These are phyloP conservation scores for Meyerozyma smithsonii DNA, from an alignment of 1,139 yeast species.

Conservation along the genomic window DNA sequence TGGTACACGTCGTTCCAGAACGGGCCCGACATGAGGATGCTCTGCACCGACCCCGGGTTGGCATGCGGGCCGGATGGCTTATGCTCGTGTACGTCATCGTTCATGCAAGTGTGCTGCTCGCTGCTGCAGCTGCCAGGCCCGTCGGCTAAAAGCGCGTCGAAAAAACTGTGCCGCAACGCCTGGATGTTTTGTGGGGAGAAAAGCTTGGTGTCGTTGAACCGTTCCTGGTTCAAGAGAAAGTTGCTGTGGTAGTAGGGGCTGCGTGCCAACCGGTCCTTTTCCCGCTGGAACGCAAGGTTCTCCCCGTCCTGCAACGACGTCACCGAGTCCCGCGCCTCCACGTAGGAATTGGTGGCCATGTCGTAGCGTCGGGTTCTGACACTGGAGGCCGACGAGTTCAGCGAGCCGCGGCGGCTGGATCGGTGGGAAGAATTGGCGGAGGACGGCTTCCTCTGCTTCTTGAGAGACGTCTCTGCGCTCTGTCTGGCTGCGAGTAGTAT, in stretches of 20 bases:
- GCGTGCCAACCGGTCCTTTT: not conserved
- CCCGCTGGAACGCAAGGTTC: not conserved
- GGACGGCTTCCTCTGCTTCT: not conserved
- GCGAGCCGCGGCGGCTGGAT: not conserved
- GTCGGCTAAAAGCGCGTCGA: constrained; percentile 17
- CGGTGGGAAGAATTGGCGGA: not conserved
- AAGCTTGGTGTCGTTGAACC: constrained; percentile 11
- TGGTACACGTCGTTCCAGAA: constrained; percentile 13
- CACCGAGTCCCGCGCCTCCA: not conserved
- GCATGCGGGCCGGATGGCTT: too few species aligned
- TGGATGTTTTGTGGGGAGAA: constrained; percentile 18
- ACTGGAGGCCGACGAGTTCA: not conserved
- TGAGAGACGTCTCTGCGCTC: not conserved
- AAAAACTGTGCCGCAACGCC: constrained; percentile 24
- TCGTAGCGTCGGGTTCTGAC: not conserved
- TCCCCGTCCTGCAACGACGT: not conserved
- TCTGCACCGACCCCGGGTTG: not conserved
- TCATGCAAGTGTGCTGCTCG: not conserved
- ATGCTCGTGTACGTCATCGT: not conserved
- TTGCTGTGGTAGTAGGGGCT: constrained; percentile 8
- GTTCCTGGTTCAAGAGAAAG: constrained; percentile 14
- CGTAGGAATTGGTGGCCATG: not conserved
- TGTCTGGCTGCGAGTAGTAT: not conserved
- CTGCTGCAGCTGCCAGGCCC: constrained; percentile 9
- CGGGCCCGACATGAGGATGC: not conserved